Evolutionary conservation across 1,139 yeast species (phyloP), one percentile per base, ranked within the genome.

Genomic region (Scheffersomyces lignicola): DNA sequence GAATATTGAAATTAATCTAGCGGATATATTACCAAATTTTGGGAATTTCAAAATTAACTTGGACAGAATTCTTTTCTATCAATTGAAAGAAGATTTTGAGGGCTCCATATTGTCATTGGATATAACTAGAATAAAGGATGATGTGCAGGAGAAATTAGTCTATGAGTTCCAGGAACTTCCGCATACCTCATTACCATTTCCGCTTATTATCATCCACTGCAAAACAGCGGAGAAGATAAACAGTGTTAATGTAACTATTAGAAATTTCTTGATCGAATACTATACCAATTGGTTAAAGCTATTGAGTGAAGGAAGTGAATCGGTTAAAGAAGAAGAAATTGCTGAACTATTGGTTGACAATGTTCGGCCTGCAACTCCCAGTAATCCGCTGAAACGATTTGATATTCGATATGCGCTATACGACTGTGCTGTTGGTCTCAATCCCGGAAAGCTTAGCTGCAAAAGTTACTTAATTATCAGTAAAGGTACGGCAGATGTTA

Each of bases 391-490:
- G 31, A 37, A 24, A 13, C 33, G 43, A 28, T 34, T 42, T 32
- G 77, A 70, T 24, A 40, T 78, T 7, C 70, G 79, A 32, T 33
- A 80, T 13, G 60, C 65, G 1, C 51, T 82, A 10, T 48, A 69
- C 14, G 82, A 82, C 41, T 73, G 81, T 37, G 62, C 73, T 1
- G 40, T 83, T 24, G 83, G 83, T 0, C 49, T 83, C 16, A 70
- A 65, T 17, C 90, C 95, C 0, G 76, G 76, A 7, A 62, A 82
- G 37, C 52, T 87, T 11, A 47, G 51, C 0, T 71, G 84, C 21
- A 79, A 79, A 41, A 70, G 80, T 0, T 58, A 69, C 11, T 36
- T 85, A 11, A 61, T 74, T 1, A 45, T 83, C 1, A 67, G 69
- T 7, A 73, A 70, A 38, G 85, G 83, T 4, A 76, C 62, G 33